These are phyloP conservation scores for Penicillium cosmopolitanum DNA, from an alignment of 495 filamentous ascomycete genomes.

Conservation along the genomic window DNA sequence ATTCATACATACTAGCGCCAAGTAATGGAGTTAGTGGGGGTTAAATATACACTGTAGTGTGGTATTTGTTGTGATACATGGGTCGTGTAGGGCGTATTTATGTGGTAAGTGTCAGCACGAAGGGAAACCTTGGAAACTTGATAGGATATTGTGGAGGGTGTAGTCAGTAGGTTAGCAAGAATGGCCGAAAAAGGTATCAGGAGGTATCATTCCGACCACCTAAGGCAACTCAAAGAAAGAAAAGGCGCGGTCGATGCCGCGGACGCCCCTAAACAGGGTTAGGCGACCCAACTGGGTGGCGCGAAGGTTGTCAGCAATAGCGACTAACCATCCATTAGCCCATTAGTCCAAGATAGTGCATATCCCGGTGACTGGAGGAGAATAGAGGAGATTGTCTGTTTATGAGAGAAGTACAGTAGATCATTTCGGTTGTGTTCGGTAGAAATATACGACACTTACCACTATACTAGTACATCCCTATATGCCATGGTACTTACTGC, in stretches of 20 bases:
- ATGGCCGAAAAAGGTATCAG: neutral
- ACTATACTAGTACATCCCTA: too few species aligned
- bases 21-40: neutral
- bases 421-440: neutral
- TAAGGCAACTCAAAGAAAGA: neutral
- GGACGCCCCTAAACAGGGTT: constrained; percentile 7
- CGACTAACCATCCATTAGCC: neutral
- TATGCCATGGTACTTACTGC: too few species aligned
- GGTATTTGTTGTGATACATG: neutral
- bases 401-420: neutral
- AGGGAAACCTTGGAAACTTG: too few species aligned
- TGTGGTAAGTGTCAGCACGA: too few species aligned
- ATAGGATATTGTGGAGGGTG: neutral
- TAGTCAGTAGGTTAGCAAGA: neutral
- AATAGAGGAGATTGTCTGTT: neutral
- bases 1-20: neutral
- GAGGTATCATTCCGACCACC: neutral
- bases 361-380: constrained; percentile 3
- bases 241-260: constrained; percentile 9
- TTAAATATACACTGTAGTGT: neutral
- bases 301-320: constrained; percentile 7
- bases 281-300: constrained; percentile 18
- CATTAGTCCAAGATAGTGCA: constrained; percentile 4
- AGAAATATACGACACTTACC: too few species aligned
- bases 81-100: neutral